Evolutionary conservation across 75 land plant species (phyloP).

Genomic region (Chamaecyparis obtusa): DNA sequence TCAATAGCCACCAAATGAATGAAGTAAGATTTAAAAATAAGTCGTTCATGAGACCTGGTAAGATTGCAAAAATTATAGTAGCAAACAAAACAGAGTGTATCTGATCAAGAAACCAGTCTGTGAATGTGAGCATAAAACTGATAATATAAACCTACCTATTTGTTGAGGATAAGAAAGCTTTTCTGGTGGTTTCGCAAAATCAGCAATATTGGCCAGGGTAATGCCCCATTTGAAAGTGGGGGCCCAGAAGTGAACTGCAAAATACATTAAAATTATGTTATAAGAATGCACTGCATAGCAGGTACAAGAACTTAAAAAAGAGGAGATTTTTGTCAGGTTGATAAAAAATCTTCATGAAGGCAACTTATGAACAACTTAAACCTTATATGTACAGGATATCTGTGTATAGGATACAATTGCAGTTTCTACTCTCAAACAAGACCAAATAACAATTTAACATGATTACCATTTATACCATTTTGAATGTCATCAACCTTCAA

Average conservation of each 20-base stretch:
- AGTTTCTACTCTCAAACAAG: background rate
- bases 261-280: slow-evolving; percentile 2
- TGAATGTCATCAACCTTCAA: background rate
- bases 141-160: slow-evolving; percentile 42
- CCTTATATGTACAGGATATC: background rate
- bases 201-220: slow-evolving; percentile 86
- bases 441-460: too few relatives aligned
- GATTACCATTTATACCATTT: background rate
- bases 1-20: slow-evolving; percentile 4
- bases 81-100: background rate
- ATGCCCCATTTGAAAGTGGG: slow-evolving; percentile 99
- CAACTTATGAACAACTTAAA: background rate
- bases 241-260: slow-evolving; percentile 98
- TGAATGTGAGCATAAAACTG: background rate
- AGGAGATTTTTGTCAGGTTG: background rate
- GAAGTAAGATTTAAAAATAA: background rate
- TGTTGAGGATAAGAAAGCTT: slow-evolving; percentile 94
- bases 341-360: background rate
- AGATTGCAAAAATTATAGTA: background rate
- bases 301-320: background rate
- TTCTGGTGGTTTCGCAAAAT: slow-evolving; percentile 92
- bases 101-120: background rate
- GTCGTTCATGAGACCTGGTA: background rate
- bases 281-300: background rate
- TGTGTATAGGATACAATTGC: background rate